Conservation (phyloP, 1,284 basidiomycete genomes). For the Leccinum subfulvum region DNA sequence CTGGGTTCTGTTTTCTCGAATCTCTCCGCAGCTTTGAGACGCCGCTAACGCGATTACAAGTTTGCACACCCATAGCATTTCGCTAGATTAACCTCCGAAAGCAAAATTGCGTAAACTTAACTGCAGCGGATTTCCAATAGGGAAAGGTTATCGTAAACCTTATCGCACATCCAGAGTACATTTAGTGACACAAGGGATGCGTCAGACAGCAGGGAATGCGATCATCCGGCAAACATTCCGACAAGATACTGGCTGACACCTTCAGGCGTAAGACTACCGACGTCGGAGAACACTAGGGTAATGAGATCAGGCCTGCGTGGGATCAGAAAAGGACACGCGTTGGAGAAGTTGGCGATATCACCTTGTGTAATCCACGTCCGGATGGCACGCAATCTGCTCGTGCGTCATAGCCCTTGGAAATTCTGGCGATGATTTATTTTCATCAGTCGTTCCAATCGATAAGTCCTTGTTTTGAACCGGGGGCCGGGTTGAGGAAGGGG, state of each 20-base stretch:
- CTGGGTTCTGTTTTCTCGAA: constrained; percentile 11
- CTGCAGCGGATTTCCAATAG: constrained; percentile 21
- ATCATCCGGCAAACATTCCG: constrained; percentile 81
- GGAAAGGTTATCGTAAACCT: constrained; percentile 41
- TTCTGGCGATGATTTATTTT: constrained; percentile 26
- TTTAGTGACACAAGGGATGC: neutral
- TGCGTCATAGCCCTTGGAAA: constrained; percentile 54
- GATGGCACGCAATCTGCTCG: constrained; percentile 74
- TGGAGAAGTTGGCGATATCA: constrained; percentile 29
- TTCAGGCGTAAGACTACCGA: constrained; percentile 88
- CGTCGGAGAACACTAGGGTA: constrained; percentile 87
- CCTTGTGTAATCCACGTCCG: constrained; percentile 84
- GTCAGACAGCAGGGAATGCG: constrained; percentile 3
- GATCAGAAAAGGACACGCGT: constrained; percentile 26
- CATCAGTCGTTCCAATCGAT: constrained; percentile 13
- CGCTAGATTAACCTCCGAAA: constrained; percentile 17
- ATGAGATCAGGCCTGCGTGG: constrained; percentile 76
- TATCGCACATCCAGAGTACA: constrained; percentile 32
- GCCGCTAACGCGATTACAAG: constrained; percentile 9
- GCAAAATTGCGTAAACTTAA: constrained; percentile 13
- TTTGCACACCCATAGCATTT: constrained; percentile 8
- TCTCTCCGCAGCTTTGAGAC: constrained; percentile 17
- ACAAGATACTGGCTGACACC: constrained; percentile 90
- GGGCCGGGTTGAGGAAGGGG: constrained; percentile 30
- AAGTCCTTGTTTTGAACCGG: constrained; percentile 19